Percentiles rank a stretch among this genome's conserved stretches.
These are phyloP conservation scores for Pythium diclinum DNA, from an alignment of 352 stramenopile genomes.

Conservation along the genomic window DNA sequence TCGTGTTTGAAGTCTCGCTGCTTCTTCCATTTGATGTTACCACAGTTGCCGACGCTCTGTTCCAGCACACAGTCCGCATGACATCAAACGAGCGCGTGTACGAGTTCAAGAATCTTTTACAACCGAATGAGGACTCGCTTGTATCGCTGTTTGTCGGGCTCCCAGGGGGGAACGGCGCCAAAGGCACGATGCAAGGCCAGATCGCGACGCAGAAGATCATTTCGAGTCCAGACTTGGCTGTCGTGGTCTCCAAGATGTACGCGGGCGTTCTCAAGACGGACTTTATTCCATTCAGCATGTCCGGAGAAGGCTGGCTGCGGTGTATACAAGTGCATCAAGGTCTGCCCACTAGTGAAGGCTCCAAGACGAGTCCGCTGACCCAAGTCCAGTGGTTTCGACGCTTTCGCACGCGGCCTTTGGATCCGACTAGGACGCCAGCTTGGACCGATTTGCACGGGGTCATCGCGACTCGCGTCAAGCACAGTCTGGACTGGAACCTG, in stretches of 20 bases:
- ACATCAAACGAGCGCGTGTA: constrained; percentile 11
- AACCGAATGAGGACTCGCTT: neutral
- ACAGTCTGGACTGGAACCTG: constrained; percentile 7
- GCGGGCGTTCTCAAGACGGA: neutral
- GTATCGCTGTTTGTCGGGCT: constrained; percentile 6
- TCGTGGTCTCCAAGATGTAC: constrained; percentile 7
- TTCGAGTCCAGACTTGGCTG: neutral
- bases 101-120: constrained; percentile 4
- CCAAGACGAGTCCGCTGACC: constrained; percentile 6
- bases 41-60: constrained; percentile 11
- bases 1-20: neutral
- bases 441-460: neutral
- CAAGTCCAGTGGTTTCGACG: constrained; percentile 15
- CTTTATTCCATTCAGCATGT: neutral
- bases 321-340: constrained; percentile 6
- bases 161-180: neutral
- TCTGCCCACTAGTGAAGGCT: neutral
- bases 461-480: neutral
- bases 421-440: neutral
- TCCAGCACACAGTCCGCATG: constrained; percentile 12
- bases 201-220: neutral
- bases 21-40: constrained; percentile 3
- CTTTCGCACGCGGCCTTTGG: neutral
- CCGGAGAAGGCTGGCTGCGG: constrained; percentile 6
- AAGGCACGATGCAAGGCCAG: constrained; percentile 14